Conservation (phyloP, 2,329 filamentous ascomycete species). For the Pseudogymnoascus sp. region DNA sequence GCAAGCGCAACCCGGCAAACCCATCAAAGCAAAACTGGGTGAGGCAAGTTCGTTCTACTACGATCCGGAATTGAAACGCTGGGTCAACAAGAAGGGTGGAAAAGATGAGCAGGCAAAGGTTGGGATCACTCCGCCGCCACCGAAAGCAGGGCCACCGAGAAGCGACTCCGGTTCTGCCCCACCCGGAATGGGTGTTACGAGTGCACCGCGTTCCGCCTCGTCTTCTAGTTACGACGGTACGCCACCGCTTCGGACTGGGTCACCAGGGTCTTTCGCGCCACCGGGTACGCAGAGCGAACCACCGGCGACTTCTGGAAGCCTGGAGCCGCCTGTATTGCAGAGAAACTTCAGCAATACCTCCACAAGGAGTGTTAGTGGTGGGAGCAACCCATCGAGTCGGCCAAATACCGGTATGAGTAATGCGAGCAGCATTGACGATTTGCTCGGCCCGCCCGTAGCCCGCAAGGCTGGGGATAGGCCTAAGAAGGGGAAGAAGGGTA, state of each 20-base stretch:
- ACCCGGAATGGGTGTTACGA: constrained; percentile 9
- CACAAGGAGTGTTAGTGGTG: constrained; percentile 20
- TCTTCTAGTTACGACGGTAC: not conserved
- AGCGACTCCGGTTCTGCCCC: constrained; percentile 14
- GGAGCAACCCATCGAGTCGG: constrained; percentile 49
- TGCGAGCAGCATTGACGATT: constrained; percentile 89
- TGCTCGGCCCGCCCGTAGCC: constrained; percentile 67
- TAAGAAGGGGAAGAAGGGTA: constrained; percentile 72
- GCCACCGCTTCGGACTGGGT: not conserved
- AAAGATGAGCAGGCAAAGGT: constrained; percentile 51
- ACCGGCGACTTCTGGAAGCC: not conserved
- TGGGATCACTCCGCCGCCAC: constrained; percentile 71
- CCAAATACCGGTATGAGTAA: constrained; percentile 80
- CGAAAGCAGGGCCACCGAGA: constrained; percentile 46
- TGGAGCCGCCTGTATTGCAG: constrained; percentile 20
- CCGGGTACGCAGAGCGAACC: constrained; percentile 5
- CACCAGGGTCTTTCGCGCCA: not conserved
- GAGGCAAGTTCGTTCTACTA: constrained; percentile 92
- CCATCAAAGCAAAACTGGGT: constrained; percentile 89
- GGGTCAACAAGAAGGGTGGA: constrained; percentile 92
- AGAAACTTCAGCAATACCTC: constrained; percentile 19
- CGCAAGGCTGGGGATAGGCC: constrained; percentile 53
- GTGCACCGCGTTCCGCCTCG: not conserved
- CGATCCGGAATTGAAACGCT: constrained; percentile 92
- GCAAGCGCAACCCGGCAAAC: constrained; percentile 45